Percentiles rank a stretch among this genome's conserved stretches.
These are phyloP conservation scores for Cyclostephanos tholiformis DNA, from an alignment of 108 stramenopile species.

Conservation along the genomic window DNA sequence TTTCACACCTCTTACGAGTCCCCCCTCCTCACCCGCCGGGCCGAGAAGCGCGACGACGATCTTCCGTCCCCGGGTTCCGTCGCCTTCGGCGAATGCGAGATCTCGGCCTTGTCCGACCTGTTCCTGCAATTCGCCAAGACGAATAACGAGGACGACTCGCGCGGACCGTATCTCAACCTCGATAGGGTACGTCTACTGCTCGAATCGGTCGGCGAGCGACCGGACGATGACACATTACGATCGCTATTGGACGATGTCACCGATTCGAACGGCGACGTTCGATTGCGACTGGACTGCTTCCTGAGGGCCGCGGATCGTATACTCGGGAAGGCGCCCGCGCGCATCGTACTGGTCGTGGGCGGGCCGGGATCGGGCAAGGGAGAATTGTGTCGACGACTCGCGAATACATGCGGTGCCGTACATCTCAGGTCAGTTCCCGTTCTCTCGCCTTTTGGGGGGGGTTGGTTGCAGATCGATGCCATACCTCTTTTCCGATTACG, in stretches of 20 bases:
- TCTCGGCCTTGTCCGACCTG: slow-evolving; percentile 67
- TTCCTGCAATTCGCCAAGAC: slow-evolving; percentile 61
- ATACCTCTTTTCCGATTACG: too few species aligned
- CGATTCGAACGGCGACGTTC: slow-evolving; percentile 61
- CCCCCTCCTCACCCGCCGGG: too few species aligned
- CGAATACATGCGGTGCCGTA: slow-evolving; percentile 79
- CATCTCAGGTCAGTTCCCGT: slow-evolving; percentile 55
- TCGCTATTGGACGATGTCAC: slow-evolving; percentile 56
- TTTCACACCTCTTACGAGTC: too few species aligned
- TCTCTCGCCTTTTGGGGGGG: too few species aligned
- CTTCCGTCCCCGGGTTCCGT: slow-evolving; percentile 44
- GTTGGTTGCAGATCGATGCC: too few species aligned
- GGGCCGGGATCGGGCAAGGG: slow-evolving; percentile 98
- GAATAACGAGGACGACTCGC: slow-evolving; percentile 9
- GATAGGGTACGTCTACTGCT: slow-evolving; percentile 50
- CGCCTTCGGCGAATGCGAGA: slow-evolving; percentile 73
- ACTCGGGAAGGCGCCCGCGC: slow-evolving; percentile 65
- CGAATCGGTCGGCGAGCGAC: slow-evolving; percentile 63
- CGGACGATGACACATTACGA: slow-evolving; percentile 49
- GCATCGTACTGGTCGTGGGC: slow-evolving; percentile 91
- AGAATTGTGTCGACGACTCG: slow-evolving; percentile 69
- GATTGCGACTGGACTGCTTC: slow-evolving; percentile 67
- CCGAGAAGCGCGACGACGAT: neutral
- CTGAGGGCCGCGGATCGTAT: slow-evolving; percentile 51
- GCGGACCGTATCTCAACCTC: slow-evolving; percentile 43